Conservation (phyloP, 2,329 filamentous ascomycete species). For the Leptographium wingfieldii region DNA sequence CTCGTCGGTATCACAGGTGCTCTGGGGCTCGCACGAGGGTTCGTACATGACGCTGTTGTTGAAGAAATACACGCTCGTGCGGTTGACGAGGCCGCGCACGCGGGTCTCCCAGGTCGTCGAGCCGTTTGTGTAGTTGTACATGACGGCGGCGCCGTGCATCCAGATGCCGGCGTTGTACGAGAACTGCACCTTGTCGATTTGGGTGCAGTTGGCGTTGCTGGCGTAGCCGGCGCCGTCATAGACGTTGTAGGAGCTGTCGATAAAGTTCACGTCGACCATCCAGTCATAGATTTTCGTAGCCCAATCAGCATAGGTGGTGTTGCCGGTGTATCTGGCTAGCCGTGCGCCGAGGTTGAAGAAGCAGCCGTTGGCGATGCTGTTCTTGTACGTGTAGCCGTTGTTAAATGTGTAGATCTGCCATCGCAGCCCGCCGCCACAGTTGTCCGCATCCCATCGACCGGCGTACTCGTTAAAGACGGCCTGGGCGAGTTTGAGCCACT, state of each 20-base stretch:
- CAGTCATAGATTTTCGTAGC: conserved; percentile 62
- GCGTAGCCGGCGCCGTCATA: conserved; percentile 41
- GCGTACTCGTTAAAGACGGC: conserved; percentile 74
- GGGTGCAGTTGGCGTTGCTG: neutral
- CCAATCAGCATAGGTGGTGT: conserved; percentile 66
- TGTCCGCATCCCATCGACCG: conserved; percentile 53
- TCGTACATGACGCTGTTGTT: conserved; percentile 47
- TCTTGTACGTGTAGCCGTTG: conserved; percentile 61
- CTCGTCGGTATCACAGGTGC: conserved; percentile 48
- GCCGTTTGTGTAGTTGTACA: conserved; percentile 12
- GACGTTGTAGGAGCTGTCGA: conserved; percentile 43
- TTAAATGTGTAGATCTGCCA: conserved; percentile 85
- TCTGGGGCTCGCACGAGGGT: conserved; percentile 48
- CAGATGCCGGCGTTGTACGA: conserved; percentile 6
- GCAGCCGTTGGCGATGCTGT: conserved; percentile 36
- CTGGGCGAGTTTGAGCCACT: conserved; percentile 62
- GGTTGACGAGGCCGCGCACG: conserved; percentile 41
- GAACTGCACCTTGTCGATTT: neutral
- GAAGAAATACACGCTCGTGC: conserved; percentile 40
- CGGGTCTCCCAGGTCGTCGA: conserved; percentile 39
- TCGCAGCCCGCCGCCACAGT: conserved; percentile 63
- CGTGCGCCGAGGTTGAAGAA: conserved; percentile 44
- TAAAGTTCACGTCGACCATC: conserved; percentile 44
- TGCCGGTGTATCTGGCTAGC: conserved; percentile 60
- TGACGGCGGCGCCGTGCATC: conserved; percentile 7